phyloP scores from a whole-genome alignment of 2,329 filamentous ascomycete species.

The Monosporascus sp. region DNA sequence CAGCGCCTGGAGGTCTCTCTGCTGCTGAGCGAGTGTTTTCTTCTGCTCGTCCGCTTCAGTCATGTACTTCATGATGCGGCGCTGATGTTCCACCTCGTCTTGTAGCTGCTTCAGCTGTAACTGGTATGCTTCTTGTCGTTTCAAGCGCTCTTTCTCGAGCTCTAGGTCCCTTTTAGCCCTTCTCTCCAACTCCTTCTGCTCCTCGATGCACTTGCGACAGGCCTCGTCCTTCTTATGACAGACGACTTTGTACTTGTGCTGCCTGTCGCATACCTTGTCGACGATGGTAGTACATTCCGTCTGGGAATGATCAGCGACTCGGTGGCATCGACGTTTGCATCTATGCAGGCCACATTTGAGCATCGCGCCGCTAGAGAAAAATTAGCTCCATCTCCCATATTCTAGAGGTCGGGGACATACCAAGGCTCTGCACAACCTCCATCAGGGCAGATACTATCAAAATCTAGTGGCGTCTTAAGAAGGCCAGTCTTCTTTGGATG shows the following conservation, averaged over 20 bases:
- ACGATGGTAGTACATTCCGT: conserved; percentile 26
- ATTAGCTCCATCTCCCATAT: conserved; percentile 3
- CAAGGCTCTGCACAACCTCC: conserved; percentile 63
- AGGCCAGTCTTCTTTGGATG: conserved; percentile 47
- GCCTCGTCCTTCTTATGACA: conserved; percentile 37
- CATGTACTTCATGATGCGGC: conserved; percentile 35
- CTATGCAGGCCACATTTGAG: conserved; percentile 54
- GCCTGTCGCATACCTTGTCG: conserved; percentile 35
- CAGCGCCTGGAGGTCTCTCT: conserved; percentile 39
- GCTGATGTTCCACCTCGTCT: conserved; percentile 47
- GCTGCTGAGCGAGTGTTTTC: conserved; percentile 38
- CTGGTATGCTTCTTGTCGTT: conserved; percentile 38
- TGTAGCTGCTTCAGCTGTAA: conserved; percentile 41
- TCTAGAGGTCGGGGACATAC: conserved; percentile 32
- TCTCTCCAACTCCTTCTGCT: conserved; percentile 40
- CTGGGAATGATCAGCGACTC: conserved; percentile 51
- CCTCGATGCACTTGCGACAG: conserved; percentile 48
- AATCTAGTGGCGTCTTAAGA: conserved; percentile 48
- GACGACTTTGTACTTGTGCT: conserved; percentile 40
- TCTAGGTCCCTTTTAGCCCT: conserved; percentile 40
- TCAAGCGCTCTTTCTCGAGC: conserved; percentile 43
- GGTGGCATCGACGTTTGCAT: conserved; percentile 59
- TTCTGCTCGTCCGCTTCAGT: conserved; percentile 39
- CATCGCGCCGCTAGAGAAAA: conserved; percentile 33
- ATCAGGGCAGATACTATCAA: conserved; percentile 58